phyloP scores from a whole-genome alignment of 2,329 filamentous ascomycete species.

The Aspergillus oerlinghausenensis region DNA sequence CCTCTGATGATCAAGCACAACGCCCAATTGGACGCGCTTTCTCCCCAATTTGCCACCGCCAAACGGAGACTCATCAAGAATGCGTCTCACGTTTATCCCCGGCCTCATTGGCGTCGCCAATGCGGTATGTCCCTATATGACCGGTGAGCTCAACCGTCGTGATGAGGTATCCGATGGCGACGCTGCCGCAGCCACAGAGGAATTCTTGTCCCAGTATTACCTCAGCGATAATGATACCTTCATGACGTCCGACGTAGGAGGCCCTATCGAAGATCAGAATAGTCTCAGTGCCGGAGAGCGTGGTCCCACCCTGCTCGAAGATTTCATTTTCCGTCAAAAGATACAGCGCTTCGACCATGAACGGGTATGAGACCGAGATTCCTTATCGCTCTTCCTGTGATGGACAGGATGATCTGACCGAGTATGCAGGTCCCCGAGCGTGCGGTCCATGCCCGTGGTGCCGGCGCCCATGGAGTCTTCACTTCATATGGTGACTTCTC shows the following conservation, averaged over 20 bases:
- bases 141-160: constrained; percentile 27
- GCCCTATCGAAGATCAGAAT: constrained; percentile 62
- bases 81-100: constrained; percentile 24
- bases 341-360: constrained; percentile 69
- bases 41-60: not conserved
- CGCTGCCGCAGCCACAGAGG: constrained; percentile 30
- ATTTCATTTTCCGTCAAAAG: constrained; percentile 69
- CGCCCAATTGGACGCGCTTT: not conserved
- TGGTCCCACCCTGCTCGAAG: constrained; percentile 65
- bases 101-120: constrained; percentile 32
- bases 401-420: constrained; percentile 1
- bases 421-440: constrained; percentile 52
- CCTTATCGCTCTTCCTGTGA: not conserved
- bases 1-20: not conserved
- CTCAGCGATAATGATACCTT: constrained; percentile 52
- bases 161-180: constrained; percentile 14
- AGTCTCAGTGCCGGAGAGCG: constrained; percentile 63
- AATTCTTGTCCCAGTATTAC: constrained; percentile 42
- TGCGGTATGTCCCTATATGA: constrained; percentile 41
- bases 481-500: constrained; percentile 62
- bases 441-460: constrained; percentile 66
- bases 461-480: constrained; percentile 66
- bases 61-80: constrained; percentile 7
- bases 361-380: constrained; percentile 44
- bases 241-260: constrained; percentile 64